A percentile compares a stretch with the other conserved stretches of the same genome.
Evolutionary conservation across 176 grass and related monocot genomes (phyloP).

Genomic region (Avena eriantha): DNA sequence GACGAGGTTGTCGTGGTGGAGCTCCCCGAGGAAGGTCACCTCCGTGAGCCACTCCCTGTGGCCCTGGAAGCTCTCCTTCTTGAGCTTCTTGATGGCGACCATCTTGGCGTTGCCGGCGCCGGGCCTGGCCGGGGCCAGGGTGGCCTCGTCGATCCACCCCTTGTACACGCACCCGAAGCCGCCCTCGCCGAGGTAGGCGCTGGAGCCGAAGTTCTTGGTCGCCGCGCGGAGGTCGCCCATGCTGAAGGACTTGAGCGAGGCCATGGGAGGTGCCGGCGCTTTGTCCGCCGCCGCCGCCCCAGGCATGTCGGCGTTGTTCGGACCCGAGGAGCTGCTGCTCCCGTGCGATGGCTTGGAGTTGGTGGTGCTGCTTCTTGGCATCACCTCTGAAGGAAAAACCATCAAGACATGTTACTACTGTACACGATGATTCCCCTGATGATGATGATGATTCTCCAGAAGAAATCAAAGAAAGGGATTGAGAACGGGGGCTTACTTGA

Average conservation of each 20-base stretch:
- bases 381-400: constrained; percentile 46
- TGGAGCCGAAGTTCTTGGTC: constrained; percentile 80
- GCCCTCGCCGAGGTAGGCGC: constrained; percentile 72
- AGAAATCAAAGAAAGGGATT: not conserved
- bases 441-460: not conserved
- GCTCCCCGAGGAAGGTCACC: constrained; percentile 81
- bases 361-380: constrained; percentile 35
- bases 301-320: not conserved
- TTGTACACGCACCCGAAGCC: constrained; percentile 94
- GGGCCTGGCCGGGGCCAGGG: constrained; percentile 59
- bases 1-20: constrained; percentile 84
- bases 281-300: too few relatives aligned
- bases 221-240: constrained; percentile 67
- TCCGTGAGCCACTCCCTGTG: constrained; percentile 86
- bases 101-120: constrained; percentile 62
- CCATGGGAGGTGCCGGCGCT: too few relatives aligned
- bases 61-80: constrained; percentile 69
- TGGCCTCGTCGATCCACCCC: constrained; percentile 86
- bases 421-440: not conserved
- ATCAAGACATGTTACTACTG: not conserved
- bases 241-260: constrained; percentile 63
- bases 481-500: constrained; percentile 43
- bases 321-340: constrained; percentile 14
- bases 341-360: constrained; percentile 32
- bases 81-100: constrained; percentile 91